Base-by-base conservation (phyloP, 1,139 yeast species). In the Torulaspora globosa region DNA sequence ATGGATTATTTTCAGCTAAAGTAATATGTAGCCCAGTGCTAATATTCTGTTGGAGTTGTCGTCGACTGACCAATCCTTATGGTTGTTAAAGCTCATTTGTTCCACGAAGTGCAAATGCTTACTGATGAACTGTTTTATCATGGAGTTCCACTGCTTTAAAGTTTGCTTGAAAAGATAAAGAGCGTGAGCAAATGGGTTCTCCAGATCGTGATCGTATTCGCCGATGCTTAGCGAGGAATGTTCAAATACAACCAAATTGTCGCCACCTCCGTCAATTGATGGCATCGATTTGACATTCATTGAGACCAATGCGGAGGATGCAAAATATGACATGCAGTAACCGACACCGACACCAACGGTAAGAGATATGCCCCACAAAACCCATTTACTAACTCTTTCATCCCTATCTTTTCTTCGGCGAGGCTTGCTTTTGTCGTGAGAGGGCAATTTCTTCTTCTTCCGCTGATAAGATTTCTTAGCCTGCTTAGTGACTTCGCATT, bases 301-400 rank as follows among this genome's bases (percentile, higher is more conserved):
- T 5, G 51, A 43, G 11, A 48, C 27, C 46, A 45, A 45, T 4
- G 54, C 41, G 12, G 52, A 53, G 9, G 59, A 50, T 16, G 54
- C 46, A 36, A 52, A 46, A 26, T 51, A 48, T 10, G 58, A 51
- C 34, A 52, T 49, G 40, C 53, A 58, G 44, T 54, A 60, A 1
- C 65, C 65, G 12, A 60, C 51, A 7, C 66, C 64, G n/a, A 60
- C 57, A 9, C 67, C 65, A 3, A 60, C 50, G 1, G 65, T 55
- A 3, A 61, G 39, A 6, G 67, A 61, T 5, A 61, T 41, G 2
- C 64, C 61, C 60, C 62, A 59, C 9, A 58, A 31, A 18, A 59
- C 42, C 64, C 63, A 59, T 37, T 51, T 55, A 33, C 51, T 53
- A 14, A 44, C 41, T 29, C 39, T 39, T 41, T 48, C 48, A 14